Conservation (phyloP, 768 basidiomycete genomes). For the Cystobasidium tubakii region DNA sequence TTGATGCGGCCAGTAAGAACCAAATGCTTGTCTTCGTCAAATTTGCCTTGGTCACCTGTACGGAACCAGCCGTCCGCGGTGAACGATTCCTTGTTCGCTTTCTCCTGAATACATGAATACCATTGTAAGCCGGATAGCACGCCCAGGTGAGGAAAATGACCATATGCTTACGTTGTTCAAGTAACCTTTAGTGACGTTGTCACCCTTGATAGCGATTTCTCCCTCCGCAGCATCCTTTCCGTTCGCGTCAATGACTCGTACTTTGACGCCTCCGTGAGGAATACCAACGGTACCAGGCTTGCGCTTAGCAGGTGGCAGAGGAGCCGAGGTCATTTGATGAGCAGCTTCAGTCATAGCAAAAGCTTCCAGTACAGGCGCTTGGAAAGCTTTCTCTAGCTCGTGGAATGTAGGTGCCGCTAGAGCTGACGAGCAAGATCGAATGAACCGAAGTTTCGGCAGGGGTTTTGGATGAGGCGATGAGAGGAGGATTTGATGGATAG, state of each 20-base stretch:
- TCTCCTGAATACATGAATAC: constrained; percentile 45
- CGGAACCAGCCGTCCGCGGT: constrained; percentile 38
- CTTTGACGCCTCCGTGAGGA: constrained; percentile 48
- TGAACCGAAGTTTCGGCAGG: constrained; percentile 49
- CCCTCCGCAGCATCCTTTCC: constrained; percentile 53
- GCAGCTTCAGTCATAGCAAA: constrained; percentile 53
- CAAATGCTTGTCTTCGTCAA: constrained; percentile 36
- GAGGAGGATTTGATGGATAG: constrained; percentile 50
- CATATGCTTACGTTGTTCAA: constrained; percentile 42
- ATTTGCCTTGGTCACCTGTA: constrained; percentile 41
- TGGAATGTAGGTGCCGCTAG: constrained; percentile 57
- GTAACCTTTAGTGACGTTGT: constrained; percentile 54
- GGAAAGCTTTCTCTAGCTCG: constrained; percentile 55
- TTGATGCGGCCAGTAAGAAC: constrained; percentile 37
- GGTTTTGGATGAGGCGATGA: constrained; percentile 47
- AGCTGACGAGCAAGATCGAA: constrained; percentile 54
- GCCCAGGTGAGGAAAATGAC: too few relatives aligned
- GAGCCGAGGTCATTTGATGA: constrained; percentile 47
- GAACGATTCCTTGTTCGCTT: constrained; percentile 51
- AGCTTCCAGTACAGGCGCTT: constrained; percentile 58
- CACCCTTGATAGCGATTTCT: constrained; percentile 57
- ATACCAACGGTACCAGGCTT: constrained; percentile 49
- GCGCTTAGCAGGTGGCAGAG: constrained; percentile 43
- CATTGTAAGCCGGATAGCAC: too few relatives aligned
- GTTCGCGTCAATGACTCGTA: constrained; percentile 48